Evolutionary conservation across 148 eudicot species (phyloP).

Genomic region (Chenopodium album): DNA sequence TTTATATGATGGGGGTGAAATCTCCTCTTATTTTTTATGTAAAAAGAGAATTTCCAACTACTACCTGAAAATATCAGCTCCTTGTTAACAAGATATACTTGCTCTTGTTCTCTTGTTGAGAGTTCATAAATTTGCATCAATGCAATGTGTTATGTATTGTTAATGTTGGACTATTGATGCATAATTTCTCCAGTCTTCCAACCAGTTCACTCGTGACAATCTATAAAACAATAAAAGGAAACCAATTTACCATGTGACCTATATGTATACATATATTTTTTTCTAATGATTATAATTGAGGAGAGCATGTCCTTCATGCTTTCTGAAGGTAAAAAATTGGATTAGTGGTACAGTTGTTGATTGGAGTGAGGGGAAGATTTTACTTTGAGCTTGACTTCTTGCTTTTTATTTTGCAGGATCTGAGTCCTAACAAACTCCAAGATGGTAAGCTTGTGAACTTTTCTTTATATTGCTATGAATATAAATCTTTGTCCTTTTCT

Average conservation of each 20-base stretch:
- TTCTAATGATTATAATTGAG: neutral
- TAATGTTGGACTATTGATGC: neutral
- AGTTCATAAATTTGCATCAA: neutral
- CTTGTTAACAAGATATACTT: neutral
- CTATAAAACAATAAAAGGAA: neutral
- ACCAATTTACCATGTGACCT: neutral
- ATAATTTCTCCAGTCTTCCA: neutral
- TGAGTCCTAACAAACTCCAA: conserved; percentile 79
- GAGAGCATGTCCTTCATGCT: neutral
- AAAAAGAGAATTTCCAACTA: neutral
- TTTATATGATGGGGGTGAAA: neutral
- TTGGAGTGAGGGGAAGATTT: neutral
- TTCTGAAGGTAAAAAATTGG: neutral
- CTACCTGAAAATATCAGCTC: neutral
- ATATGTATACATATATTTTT: neutral
- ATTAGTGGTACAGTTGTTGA: neutral
- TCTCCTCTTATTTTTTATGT: neutral
- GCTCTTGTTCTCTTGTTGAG: neutral
- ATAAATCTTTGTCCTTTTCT: neutral
- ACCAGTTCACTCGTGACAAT: neutral
- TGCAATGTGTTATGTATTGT: neutral
- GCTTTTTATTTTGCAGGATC: conserved; percentile 47
- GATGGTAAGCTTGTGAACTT: conserved; percentile 49
- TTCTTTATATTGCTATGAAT: neutral
- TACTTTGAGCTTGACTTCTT: conserved; percentile 5